Percentiles rank a stretch among this genome's conserved stretches.
These are phyloP conservation scores for Cercospora sojina DNA, from an alignment of 2,329 filamentous ascomycete genomes.

Conservation along the genomic window DNA sequence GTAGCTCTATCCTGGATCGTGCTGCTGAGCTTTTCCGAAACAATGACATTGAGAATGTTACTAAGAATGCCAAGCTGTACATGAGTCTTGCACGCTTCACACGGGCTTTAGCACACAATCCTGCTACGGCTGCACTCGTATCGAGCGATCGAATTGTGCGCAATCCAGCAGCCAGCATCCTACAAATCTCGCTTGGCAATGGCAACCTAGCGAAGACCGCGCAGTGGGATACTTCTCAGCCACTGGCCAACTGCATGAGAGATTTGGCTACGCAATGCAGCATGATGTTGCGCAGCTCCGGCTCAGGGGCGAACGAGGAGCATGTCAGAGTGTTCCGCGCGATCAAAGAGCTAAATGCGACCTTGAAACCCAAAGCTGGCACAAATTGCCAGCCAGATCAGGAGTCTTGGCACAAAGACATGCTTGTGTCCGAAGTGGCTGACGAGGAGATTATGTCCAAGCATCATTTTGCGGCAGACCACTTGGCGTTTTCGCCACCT, in stretches of 20 bases:
- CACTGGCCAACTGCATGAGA: constrained; percentile 33
- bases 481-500: constrained; percentile 17
- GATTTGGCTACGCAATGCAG: constrained; percentile 38
- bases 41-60: constrained; percentile 43
- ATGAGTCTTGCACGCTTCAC: constrained; percentile 45
- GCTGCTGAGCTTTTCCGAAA: constrained; percentile 44
- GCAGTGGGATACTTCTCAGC: constrained; percentile 22
- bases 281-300: constrained; percentile 33
- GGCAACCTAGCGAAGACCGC: constrained; percentile 12
- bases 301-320: constrained; percentile 8
- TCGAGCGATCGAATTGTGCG: constrained; percentile 40
- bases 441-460: constrained; percentile 41
- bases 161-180: constrained; percentile 39
- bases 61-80: constrained; percentile 40
- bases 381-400: constrained; percentile 10
- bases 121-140: constrained; percentile 36
- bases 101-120: constrained; percentile 36
- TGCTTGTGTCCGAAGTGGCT: constrained; percentile 39
- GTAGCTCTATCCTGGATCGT: constrained; percentile 41
- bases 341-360: constrained; percentile 14
- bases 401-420: constrained; percentile 32
- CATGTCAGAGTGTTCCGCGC: constrained; percentile 29
- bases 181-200: constrained; percentile 37
- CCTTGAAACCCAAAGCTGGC: constrained; percentile 8
- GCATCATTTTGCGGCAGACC: constrained; percentile 31